These are phyloP conservation scores for Sphaerostilbella broomeana DNA, from an alignment of 2,329 filamentous ascomycete genomes.

Conservation along the genomic window DNA sequence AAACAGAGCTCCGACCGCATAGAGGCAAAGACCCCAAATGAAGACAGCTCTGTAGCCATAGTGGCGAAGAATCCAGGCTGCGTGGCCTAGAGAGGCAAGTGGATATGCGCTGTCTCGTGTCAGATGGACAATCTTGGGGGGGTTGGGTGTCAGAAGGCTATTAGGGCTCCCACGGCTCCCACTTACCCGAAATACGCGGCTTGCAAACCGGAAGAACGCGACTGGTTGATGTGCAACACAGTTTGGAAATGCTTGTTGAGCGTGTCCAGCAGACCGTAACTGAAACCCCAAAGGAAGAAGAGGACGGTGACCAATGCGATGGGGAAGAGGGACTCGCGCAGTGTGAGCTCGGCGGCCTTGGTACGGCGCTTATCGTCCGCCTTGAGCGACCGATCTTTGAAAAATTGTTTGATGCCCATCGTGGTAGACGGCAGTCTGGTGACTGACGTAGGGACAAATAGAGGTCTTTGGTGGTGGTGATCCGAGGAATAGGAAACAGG, in stretches of 20 bases:
- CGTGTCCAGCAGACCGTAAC: slow-evolving; percentile 40
- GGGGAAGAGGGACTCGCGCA: slow-evolving; percentile 61
- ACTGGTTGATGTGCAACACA: slow-evolving; percentile 37
- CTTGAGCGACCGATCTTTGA: slow-evolving; percentile 39
- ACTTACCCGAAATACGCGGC: slow-evolving; percentile 51
- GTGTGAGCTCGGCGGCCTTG: slow-evolving; percentile 49
- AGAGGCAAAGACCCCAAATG: slow-evolving; percentile 61
- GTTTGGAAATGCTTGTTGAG: slow-evolving; percentile 46
- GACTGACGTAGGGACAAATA: slow-evolving; percentile 1
- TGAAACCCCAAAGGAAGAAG: slow-evolving; percentile 43
- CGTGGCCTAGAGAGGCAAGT: slow-evolving; percentile 59
- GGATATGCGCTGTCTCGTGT: slow-evolving; percentile 50
- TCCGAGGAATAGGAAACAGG: not conserved
- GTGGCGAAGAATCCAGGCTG: slow-evolving; percentile 57
- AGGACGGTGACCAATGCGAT: slow-evolving; percentile 48
- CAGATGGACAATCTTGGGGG: no score
- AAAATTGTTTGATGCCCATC: slow-evolving; percentile 39
- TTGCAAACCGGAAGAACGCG: slow-evolving; percentile 41
- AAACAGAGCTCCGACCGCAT: slow-evolving; percentile 55
- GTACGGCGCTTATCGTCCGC: slow-evolving; percentile 36
- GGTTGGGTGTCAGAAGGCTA: no score
- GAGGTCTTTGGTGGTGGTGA: no score
- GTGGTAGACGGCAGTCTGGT: slow-evolving; percentile 2
- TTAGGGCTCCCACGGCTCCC: no score
- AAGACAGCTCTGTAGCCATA: slow-evolving; percentile 63